These are phyloP conservation scores for Haberlea rhodopensis DNA, from an alignment of 257 asterid genomes.

Conservation along the genomic window DNA sequence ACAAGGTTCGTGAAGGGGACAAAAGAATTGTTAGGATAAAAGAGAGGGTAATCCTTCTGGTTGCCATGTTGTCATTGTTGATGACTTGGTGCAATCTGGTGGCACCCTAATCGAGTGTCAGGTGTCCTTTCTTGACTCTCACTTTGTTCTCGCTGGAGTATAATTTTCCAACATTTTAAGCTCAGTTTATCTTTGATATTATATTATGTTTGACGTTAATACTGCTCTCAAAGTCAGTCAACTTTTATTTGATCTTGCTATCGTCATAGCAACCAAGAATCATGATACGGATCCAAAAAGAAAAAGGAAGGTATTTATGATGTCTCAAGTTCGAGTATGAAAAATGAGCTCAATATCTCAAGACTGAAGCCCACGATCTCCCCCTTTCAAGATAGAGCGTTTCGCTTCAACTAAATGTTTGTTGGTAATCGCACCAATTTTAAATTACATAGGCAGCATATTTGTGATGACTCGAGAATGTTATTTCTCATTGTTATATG, in stretches of 20 bases:
- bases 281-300: too few species aligned
- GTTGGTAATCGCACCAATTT: not conserved
- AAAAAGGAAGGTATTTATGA: too few species aligned
- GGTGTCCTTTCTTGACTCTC: constrained; percentile 43
- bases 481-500: constrained; percentile 1
- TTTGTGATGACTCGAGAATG: not conserved
- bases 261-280: not conserved
- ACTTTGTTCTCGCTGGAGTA: not conserved
- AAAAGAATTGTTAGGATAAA: constrained; percentile 83
- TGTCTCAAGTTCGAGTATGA: not conserved
- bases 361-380: not conserved
- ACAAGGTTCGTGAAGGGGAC: constrained; percentile 97
- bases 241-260: too few species aligned
- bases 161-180: not conserved
- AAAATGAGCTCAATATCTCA: not conserved
- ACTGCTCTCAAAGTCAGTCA: not conserved
- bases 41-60: constrained; percentile 93
- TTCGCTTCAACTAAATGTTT: not conserved
- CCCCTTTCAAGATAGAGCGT: not conserved
- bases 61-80: constrained; percentile 93
- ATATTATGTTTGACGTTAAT: not conserved
- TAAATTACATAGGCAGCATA: not conserved
- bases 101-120: constrained; percentile 95
- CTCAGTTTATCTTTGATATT: not conserved
- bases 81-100: constrained; percentile 95